Conservation (phyloP, 2,329 filamentous ascomycete species). For the Talaromyces pinophilus region DNA sequence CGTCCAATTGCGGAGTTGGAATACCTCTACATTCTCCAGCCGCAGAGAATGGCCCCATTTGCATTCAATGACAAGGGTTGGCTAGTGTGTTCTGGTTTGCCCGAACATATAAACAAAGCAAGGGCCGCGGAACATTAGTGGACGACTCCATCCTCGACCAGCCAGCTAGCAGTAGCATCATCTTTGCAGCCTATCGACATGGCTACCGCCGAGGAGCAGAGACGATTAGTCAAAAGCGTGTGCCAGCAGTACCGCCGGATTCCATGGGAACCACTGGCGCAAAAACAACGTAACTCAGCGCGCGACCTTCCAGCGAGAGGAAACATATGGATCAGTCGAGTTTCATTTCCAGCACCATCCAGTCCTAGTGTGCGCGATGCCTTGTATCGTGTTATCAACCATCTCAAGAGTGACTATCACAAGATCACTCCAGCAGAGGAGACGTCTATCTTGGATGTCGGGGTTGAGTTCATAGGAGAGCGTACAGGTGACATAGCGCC, state of each 20-base stretch:
- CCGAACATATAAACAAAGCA: background rate
- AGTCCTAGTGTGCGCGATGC: conserved; percentile 14
- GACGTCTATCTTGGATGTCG: conserved; percentile 16
- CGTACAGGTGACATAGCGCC: background rate
- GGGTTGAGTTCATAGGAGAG: conserved; percentile 19
- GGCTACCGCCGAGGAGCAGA: conserved; percentile 11
- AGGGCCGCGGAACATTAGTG: background rate
- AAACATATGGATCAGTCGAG: conserved; percentile 14
- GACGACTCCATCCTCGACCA: background rate
- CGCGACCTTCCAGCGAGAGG: conserved; percentile 11
- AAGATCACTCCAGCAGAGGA: conserved; percentile 12
- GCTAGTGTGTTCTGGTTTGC: background rate
- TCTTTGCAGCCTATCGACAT: background rate
- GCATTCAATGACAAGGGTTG: no score
- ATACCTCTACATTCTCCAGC: no score
- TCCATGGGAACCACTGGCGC: conserved; percentile 12
- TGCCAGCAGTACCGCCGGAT: conserved; percentile 7
- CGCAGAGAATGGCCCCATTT: no score
- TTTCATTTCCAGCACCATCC: conserved; percentile 14
- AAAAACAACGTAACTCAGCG: conserved; percentile 9
- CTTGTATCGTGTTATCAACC: conserved; percentile 16
- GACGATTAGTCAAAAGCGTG: conserved; percentile 9
- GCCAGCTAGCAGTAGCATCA: background rate
- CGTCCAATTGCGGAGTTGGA: background rate
- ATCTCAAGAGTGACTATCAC: conserved; percentile 16